Conservation (phyloP, 306 rosid genomes). For the apple (Malus domestica) region ASM211411v1 NC_041793.1:28537001-28537500, state of each 20-base stretch:
- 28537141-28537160: constrained; percentile 63
- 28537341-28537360: constrained; percentile 17
- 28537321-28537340: neutral
- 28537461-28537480: no score
- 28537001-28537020: neutral
- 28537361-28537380: constrained; percentile 18
- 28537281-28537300: neutral
- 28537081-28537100: constrained; percentile 42
- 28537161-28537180: constrained; percentile 37
- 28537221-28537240: constrained; percentile 53
- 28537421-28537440: constrained; percentile 38
- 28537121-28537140: constrained; percentile 48
- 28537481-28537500: rapidly evolving
- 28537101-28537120: constrained; percentile 44
- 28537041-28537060: constrained; percentile 1
- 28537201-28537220: constrained; percentile 39
- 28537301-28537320: neutral
- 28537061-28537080: constrained; percentile 67
- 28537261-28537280: constrained; percentile 18
- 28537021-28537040: neutral
- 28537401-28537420: constrained; percentile 44
- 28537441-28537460: no score
- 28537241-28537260: constrained; percentile 13
- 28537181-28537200: constrained; percentile 27
- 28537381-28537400: constrained; percentile 25